Conservation (phyloP, 106 monocot genomes). For the Allium cepa region DNA sequence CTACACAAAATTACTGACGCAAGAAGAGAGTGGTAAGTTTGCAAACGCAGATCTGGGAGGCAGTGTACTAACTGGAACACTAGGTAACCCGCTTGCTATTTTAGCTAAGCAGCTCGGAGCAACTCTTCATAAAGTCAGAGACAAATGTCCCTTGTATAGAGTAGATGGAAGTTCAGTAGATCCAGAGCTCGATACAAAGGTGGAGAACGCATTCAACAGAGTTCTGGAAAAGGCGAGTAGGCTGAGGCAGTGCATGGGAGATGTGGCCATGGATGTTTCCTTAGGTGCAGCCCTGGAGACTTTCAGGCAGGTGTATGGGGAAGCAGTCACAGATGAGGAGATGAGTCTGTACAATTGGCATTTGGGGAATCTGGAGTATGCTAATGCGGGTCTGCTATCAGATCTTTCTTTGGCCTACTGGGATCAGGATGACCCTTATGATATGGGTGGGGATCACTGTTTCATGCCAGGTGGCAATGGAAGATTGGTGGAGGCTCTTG, state of each 20-base stretch:
- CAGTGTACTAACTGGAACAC: constrained; percentile 74
- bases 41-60: constrained; percentile 88
- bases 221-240: constrained; percentile 76
- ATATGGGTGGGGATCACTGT: constrained; percentile 99
- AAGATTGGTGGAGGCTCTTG: constrained; percentile 74
- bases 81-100: constrained; percentile 85
- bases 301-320: constrained; percentile 67
- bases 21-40: constrained; percentile 36
- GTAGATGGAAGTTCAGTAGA: constrained; percentile 69
- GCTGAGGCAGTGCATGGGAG: constrained; percentile 81
- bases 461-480: constrained; percentile 96
- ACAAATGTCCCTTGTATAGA: constrained; percentile 83
- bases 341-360: constrained; percentile 95
- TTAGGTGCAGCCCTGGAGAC: constrained; percentile 86
- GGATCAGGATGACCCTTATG: constrained; percentile 99
- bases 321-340: constrained; percentile 71
- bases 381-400: constrained; percentile 92
- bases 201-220: constrained; percentile 82
- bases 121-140: constrained; percentile 71
- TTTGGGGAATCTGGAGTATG: constrained; percentile 94
- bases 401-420: constrained; percentile 89
- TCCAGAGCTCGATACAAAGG: constrained; percentile 55
- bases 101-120: constrained; percentile 71
- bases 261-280: constrained; percentile 84
- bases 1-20: constrained; percentile 71